phyloP scores from a whole-genome alignment of 768 basidiomycete genomes.

The Amanita pseudoporphyria region DNA sequence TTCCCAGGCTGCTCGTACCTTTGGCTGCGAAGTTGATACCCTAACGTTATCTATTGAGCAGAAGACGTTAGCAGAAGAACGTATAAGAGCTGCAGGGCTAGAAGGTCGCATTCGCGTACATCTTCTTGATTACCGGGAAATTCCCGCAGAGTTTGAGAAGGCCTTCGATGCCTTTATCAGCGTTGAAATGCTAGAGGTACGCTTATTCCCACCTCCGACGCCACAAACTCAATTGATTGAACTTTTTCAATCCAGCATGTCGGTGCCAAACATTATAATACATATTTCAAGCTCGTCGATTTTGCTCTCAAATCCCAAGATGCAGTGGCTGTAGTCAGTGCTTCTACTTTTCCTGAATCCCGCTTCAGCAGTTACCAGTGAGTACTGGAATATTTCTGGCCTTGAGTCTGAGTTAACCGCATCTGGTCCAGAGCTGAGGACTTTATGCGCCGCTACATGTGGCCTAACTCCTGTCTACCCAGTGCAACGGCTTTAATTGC shows the following conservation, averaged over 20 bases:
- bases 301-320: conserved; percentile 62
- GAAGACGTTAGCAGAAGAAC: conserved; percentile 78
- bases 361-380: conserved; percentile 64
- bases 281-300: conserved; percentile 71
- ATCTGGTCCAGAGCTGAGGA: conserved; percentile 49
- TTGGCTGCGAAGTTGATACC: conserved; percentile 82
- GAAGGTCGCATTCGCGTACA: conserved; percentile 71
- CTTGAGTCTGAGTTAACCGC: conserved; percentile 3
- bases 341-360: conserved; percentile 64
- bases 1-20: conserved; percentile 51
- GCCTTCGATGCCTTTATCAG: conserved; percentile 73
- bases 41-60: conserved; percentile 84
- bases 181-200: conserved; percentile 74
- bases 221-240: conserved; percentile 18
- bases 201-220: conserved; percentile 22
- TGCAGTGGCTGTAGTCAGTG: conserved; percentile 59
- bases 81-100: conserved; percentile 64
- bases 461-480: conserved; percentile 83
- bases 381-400: conserved; percentile 18
- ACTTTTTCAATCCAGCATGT: conserved; percentile 34
- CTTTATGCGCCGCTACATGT: conserved; percentile 85
- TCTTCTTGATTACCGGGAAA: conserved; percentile 84
- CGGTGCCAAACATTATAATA: conserved; percentile 46
- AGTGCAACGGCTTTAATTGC: conserved; percentile 76
- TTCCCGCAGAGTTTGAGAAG: conserved; percentile 73